Percentiles rank a stretch among this genome's conserved stretches.
phyloP scores from a whole-genome alignment of 331 rosid genomes.

The Arachis monticola region DNA sequence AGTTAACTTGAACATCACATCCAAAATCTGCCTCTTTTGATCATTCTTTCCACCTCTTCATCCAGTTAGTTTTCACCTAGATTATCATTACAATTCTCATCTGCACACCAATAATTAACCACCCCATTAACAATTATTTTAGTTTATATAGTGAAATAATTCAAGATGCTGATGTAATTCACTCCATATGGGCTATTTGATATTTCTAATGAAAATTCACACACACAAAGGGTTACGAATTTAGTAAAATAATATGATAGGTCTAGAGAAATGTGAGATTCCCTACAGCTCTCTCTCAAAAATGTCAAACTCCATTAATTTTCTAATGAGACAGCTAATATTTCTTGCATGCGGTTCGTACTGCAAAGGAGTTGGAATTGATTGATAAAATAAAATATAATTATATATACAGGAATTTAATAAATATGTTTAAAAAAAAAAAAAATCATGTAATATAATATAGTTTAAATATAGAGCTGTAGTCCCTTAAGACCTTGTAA shows the following conservation, averaged over 20 bases:
- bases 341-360: conserved; percentile 56
- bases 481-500: too few relatives aligned
- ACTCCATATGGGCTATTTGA: too few relatives aligned
- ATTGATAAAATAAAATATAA: too few relatives aligned
- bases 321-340: conserved; percentile 43
- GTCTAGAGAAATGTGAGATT: conserved; percentile 33
- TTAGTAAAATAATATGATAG: neutral
- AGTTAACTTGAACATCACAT: conserved; percentile 91
- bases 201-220: neutral
- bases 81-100: conserved; percentile 90
- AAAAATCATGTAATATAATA: too few relatives aligned
- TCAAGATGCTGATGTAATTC: too few relatives aligned
- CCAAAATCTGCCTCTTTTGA: conserved; percentile 88
- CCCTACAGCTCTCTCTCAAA: conserved; percentile 26
- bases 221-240: neutral
- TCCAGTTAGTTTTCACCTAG: conserved; percentile 87
- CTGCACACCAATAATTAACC: conserved; percentile 39
- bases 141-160: too few relatives aligned
- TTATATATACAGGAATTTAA: too few relatives aligned
- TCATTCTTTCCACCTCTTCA: conserved; percentile 89
- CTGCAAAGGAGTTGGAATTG: too few relatives aligned
- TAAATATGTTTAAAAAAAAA: too few relatives aligned
- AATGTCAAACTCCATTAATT: conserved; percentile 48
- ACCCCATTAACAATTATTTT: too few relatives aligned
- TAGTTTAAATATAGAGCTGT: too few relatives aligned